Conservation (phyloP, 169 alveolate species). For the Plasmodium sp. region DNA sequence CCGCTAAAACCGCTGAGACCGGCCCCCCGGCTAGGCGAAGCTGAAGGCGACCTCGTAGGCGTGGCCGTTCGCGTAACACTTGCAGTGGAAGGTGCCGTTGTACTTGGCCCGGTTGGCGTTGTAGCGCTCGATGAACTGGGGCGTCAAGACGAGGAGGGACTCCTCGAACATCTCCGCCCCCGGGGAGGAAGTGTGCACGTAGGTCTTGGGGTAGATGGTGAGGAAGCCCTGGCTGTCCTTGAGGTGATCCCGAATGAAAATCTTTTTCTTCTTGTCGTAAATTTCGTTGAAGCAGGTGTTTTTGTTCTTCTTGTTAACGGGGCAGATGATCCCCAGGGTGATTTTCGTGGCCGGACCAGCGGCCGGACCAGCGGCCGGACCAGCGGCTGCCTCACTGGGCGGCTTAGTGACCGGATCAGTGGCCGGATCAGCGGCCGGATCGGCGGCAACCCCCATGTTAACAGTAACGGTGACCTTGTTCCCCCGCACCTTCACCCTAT, state of each 20-base stretch:
- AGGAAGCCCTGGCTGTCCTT: conserved; percentile 34
- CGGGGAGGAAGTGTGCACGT: not conserved
- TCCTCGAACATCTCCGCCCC: conserved; percentile 1
- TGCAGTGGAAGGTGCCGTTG: conserved; percentile 9
- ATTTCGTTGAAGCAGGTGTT: conserved; percentile 34
- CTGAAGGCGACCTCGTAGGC: not conserved
- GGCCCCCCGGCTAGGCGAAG: not conserved
- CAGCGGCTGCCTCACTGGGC: too few species aligned
- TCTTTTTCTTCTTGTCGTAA: conserved; percentile 26
- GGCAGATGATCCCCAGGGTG: conserved; percentile 24
- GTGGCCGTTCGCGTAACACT: not conserved
- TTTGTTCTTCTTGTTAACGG: conserved; percentile 27
- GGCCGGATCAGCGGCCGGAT: too few species aligned
- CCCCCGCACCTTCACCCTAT: not conserved
- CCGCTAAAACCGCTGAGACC: too few species aligned
- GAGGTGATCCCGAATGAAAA: conserved; percentile 28
- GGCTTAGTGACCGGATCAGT: not conserved
- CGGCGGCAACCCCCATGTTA: not conserved
- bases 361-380: too few species aligned
- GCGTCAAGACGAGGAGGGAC: not conserved
- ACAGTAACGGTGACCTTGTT: conserved; percentile 32
- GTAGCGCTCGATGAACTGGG: not conserved
- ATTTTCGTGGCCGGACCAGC: not conserved
- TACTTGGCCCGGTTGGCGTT: not conserved
- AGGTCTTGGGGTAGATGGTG: conserved; percentile 35